phyloP scores from a whole-genome alignment of 352 stramenopile species.

The Globisporangium orthogonon region DNA sequence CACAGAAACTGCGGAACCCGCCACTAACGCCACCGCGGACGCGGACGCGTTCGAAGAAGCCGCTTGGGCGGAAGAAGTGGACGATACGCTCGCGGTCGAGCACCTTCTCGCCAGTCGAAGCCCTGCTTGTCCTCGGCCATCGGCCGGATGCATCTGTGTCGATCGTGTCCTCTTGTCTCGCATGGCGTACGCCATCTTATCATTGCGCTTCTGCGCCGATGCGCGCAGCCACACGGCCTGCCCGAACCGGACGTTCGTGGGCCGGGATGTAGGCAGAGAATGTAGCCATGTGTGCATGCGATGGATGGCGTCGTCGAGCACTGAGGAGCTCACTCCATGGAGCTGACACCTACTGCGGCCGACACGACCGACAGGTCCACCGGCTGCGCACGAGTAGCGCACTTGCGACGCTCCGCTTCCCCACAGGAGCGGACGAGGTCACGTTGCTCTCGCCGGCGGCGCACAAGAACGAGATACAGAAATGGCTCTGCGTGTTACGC shows the following conservation, averaged over 20 bases:
- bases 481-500: constrained; percentile 25
- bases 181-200: not conserved
- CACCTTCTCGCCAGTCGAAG: constrained; percentile 45
- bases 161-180: not conserved
- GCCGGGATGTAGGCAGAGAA: constrained; percentile 37
- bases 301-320: not conserved
- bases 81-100: constrained; percentile 47
- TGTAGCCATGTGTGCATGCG: not conserved
- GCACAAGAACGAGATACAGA: constrained; percentile 31
- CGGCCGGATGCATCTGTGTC: constrained; percentile 32
- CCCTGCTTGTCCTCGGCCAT: constrained; percentile 36
- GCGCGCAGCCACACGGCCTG: constrained; percentile 42
- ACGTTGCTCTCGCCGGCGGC: constrained; percentile 24
- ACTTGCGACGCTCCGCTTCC: constrained; percentile 44
- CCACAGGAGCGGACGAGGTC: constrained; percentile 32
- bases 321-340: not conserved
- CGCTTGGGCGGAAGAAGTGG: constrained; percentile 8
- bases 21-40: too few relatives aligned
- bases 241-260: constrained; percentile 52
- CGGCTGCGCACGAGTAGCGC: constrained; percentile 29
- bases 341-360: not conserved
- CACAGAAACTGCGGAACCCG: too few relatives aligned
- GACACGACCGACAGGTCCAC: constrained; percentile 22
- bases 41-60: not conserved
- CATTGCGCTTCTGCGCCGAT: not conserved